These are phyloP conservation scores for Yamadazyma mexicana DNA, from an alignment of 1,139 yeast species.

Conservation along the genomic window DNA sequence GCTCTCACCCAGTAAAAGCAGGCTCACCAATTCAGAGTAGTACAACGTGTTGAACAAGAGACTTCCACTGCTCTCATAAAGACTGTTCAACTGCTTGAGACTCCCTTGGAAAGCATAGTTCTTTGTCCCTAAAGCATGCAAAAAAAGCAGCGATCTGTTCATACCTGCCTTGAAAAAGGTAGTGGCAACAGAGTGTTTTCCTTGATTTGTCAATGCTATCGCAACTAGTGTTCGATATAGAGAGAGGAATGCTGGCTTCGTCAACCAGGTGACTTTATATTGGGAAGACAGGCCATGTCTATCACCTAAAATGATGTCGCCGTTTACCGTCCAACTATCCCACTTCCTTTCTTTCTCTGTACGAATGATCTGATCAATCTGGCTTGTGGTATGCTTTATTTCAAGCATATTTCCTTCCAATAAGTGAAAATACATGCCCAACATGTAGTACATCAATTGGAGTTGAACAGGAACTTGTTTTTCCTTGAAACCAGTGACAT, in stretches of 20 bases:
- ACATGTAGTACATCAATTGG: constrained; percentile 1
- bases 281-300: background rate
- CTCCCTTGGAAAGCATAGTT: background rate
- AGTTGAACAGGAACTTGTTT: constrained; percentile 20
- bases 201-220: constrained; percentile 15
- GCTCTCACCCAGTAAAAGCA: no score
- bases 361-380: constrained; percentile 26
- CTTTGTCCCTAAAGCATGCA: background rate
- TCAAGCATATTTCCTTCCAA: background rate
- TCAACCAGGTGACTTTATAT: constrained; percentile 34
- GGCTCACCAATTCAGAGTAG: background rate
- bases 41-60: background rate
- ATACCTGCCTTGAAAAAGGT: constrained; percentile 4
- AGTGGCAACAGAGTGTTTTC: background rate
- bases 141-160: background rate
- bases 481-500: constrained; percentile 25
- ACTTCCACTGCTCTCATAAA: background rate
- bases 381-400: constrained; percentile 6
- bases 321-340: constrained; percentile 28
- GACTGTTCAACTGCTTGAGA: background rate
- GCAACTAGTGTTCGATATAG: constrained; percentile 43
- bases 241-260: constrained; percentile 41
- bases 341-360: constrained; percentile 17
- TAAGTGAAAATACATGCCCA: background rate
- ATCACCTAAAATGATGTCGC: constrained; percentile 16